Conservation (phyloP, 2,329 filamentous ascomycete species). For the Elsinoe ampelina region DNA sequence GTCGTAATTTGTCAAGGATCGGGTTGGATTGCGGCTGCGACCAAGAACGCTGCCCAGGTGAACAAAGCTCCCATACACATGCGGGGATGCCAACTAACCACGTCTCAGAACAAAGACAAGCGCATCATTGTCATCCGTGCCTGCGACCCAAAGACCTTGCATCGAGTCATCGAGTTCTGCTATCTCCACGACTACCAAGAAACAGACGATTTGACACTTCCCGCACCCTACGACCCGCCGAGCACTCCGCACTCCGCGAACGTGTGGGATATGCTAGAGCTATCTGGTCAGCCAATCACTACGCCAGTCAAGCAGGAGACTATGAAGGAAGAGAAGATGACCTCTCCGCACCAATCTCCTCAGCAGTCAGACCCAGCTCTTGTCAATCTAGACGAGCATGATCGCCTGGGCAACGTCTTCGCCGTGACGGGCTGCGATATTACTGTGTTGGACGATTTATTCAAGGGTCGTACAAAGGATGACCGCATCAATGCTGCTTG, state of each 20-base stretch:
- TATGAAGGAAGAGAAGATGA: not conserved
- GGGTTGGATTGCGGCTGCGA: not conserved
- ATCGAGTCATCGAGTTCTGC: slow-evolving; percentile 11
- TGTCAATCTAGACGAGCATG: not conserved
- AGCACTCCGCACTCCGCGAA: not conserved
- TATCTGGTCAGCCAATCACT: not conserved
- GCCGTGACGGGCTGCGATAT: not conserved
- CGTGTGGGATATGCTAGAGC: slow-evolving; percentile 2
- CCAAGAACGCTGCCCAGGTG: not conserved
- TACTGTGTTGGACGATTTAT: not conserved
- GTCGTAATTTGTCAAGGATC: not conserved
- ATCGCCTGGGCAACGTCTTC: not conserved
- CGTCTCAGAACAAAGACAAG: not conserved
- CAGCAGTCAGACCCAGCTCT: not conserved
- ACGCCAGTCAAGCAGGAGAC: not conserved
- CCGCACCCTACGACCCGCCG: not conserved
- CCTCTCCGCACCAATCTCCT: no score
- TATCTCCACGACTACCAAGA: slow-evolving; percentile 12
- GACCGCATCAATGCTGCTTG: not conserved
- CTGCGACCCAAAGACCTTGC: slow-evolving; percentile 2
- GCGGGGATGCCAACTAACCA: no score
- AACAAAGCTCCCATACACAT: no score
- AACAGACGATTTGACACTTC: not conserved
- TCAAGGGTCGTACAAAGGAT: not conserved
- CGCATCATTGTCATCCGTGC: not conserved